Base-by-base conservation (phyloP, 31 red algal species). In the Porphyra umbilicalis region DNA sequence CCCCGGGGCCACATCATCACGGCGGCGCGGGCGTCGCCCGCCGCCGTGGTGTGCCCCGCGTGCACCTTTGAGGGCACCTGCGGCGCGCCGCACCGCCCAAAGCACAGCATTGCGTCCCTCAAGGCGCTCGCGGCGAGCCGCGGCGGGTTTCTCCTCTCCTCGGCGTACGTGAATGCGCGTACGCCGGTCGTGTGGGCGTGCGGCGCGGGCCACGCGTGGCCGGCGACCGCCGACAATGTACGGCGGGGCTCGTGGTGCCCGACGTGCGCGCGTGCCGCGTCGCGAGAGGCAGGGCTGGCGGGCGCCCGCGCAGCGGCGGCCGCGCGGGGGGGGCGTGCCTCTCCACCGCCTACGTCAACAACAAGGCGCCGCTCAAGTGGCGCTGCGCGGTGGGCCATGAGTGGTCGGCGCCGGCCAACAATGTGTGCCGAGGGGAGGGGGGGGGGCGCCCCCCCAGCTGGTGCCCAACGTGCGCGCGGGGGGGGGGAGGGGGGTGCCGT, bases 381-480 rank as follows among this genome's bases (percentile, higher is more conserved):
- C 83, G 82, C 25, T 96, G 94, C 67, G 81, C 37, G 33, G 71
- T 75, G 3, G 94, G 94, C 37, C 94, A 96, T 85, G 38, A 89
- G 14, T 96, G 94, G 94, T 89, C 82, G 36, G 89, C 94, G 15
- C 83, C 44, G 36, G 89, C 86, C 31, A 78, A 83, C 14, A 96
- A 96, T 42, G 80, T 96, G 35, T 80, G 90, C 15, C 84, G 44
- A 31, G 75, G 36, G 75, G 80, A 76, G 46, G 83, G 36, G 35
- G 71, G 68, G n/a, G 35, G 33, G 75, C 34, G 81, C 30, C 39
- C 81, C 18, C 81, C 81, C 13, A 75, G 86, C 33, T 96, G 94
- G 94, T 96, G 94, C 75, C 94, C 94, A 32, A 75, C 83, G 29
- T 96, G 94, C 78, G 85, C 94, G 34, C 74, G 85, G 75, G 34